Conservation (phyloP, 2,329 filamentous ascomycete species). For the Lasiodiplodia sp. region DNA sequence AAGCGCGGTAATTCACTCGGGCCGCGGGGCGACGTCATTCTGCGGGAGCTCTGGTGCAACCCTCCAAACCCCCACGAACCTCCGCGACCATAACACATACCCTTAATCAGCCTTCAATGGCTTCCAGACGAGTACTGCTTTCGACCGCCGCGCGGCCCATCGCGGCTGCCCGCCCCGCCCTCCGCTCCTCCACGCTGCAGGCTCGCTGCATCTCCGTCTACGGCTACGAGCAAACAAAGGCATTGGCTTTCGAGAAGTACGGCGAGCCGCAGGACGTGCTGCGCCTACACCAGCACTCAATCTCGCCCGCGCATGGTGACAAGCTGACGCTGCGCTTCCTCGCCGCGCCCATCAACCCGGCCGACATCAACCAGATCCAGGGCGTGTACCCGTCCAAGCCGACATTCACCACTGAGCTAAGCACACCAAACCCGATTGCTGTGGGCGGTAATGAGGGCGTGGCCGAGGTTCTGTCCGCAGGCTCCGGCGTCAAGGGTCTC, state of each 20-base stretch:
- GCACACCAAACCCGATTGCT: conserved; percentile 77
- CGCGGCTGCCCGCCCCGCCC: conserved; percentile 29
- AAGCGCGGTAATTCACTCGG: conserved; percentile 25
- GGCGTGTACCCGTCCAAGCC: conserved; percentile 92
- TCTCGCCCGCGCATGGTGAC: conserved; percentile 74
- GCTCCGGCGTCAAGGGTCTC: conserved; percentile 67
- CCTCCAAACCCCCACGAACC: conserved; percentile 4
- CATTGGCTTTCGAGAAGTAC: conserved; percentile 76
- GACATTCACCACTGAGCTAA: conserved; percentile 75
- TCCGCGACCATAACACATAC: not conserved
- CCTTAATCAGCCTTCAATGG: conserved; percentile 20
- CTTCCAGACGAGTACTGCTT: conserved; percentile 7
- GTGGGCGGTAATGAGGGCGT: conserved; percentile 91
- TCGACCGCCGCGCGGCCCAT: conserved; percentile 35
- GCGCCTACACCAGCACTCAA: conserved; percentile 76
- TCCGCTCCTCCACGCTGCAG: conserved; percentile 29
- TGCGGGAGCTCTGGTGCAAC: conserved; percentile 25
- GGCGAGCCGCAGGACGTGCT: conserved; percentile 77
- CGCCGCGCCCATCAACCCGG: conserved; percentile 91
- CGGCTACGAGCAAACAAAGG: conserved; percentile 84
- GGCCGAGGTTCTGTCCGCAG: conserved; percentile 81
- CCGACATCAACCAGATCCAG: conserved; percentile 98
- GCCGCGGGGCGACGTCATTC: conserved; percentile 20
- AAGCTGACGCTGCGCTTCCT: conserved; percentile 84
- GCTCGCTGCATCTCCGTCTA: conserved; percentile 65